Evolutionary conservation across 345 rosid species (phyloP).

Genomic region (Populus pruinosa): DNA sequence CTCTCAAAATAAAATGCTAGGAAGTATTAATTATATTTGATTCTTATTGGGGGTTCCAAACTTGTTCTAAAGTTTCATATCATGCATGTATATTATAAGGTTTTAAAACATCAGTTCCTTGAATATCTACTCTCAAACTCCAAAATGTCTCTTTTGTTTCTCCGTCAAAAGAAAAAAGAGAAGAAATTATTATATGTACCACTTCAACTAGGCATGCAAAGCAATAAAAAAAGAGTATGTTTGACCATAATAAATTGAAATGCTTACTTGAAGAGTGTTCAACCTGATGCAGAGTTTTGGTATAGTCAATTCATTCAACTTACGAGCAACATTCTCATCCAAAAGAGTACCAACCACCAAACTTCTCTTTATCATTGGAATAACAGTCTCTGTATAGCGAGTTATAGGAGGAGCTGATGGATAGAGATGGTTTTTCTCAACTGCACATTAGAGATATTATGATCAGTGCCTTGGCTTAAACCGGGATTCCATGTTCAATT

Average conservation of each 20-base stretch:
- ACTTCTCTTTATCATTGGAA: conserved; percentile 14
- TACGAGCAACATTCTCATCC: conserved; percentile 47
- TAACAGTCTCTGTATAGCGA: conserved; percentile 37
- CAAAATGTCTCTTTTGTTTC: not conserved
- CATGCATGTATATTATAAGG: not conserved
- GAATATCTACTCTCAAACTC: not conserved
- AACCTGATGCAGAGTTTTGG: conserved; percentile 80
- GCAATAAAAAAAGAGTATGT: not conserved
- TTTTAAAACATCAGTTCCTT: not conserved
- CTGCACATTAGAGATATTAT: conserved; percentile 45
- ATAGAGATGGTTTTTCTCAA: conserved; percentile 67
- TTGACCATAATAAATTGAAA: not conserved
- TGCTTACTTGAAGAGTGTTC: conserved; percentile 83
- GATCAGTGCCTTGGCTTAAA: conserved; percentile 7
- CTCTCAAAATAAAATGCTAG: not conserved
- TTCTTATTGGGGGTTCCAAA: not conserved
- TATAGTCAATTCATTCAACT: conserved; percentile 60
- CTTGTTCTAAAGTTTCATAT: not conserved
- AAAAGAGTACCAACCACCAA: conserved; percentile 23
- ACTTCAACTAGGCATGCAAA: not conserved
- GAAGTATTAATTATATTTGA: not conserved
- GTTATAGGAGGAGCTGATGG: conserved; percentile 92
- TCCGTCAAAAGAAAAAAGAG: not conserved
- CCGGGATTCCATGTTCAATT: not conserved
- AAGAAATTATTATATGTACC: not conserved